These are phyloP conservation scores for Ceratobasidium sp. DNA, from an alignment of 1,284 basidiomycete species.

Conservation along the genomic window DNA sequence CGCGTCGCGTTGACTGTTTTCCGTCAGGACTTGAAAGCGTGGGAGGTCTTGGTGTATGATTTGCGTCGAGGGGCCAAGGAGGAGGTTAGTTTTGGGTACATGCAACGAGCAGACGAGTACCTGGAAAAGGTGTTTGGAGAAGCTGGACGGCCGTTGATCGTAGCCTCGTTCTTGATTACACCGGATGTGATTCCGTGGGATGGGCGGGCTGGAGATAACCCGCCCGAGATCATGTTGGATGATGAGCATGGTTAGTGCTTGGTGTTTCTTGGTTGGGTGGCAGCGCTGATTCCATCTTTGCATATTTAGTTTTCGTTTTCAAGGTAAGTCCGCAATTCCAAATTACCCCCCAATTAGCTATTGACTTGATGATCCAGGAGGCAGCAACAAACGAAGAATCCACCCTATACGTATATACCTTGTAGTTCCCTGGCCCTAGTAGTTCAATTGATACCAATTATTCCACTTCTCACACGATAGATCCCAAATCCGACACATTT, in stretches of 20 bases:
- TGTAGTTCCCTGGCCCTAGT: too few species aligned
- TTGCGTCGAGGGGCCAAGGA: neutral
- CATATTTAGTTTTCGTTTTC: too few species aligned
- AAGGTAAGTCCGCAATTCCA: too few species aligned
- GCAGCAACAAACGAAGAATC: too few species aligned
- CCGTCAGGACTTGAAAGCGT: neutral
- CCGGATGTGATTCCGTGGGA: neutral
- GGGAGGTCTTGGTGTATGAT: slow-evolving; percentile 17
- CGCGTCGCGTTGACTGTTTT: neutral
- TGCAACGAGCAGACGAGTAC: neutral
- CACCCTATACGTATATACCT: too few species aligned
- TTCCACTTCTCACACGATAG: neutral
- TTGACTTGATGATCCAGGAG: too few species aligned
- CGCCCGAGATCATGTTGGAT: slow-evolving; percentile 12
- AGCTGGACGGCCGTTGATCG: neutral
- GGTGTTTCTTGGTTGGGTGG: too few species aligned
- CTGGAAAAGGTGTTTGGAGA: slow-evolving; percentile 5
- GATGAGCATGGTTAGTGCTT: slow-evolving; percentile 33
- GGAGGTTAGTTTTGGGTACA: too few species aligned
- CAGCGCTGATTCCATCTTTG: too few species aligned
- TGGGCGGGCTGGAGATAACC: neutral
- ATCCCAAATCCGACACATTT: slow-evolving; percentile 22
- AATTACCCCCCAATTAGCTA: too few species aligned
- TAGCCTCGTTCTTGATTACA: neutral
- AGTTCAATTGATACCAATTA: too few species aligned